A percentile compares a stretch with the other conserved stretches of the same genome.
These are phyloP conservation scores for Cladophialophora bantiana DNA, from an alignment of 2,329 filamentous ascomycete species.

Conservation along the genomic window DNA sequence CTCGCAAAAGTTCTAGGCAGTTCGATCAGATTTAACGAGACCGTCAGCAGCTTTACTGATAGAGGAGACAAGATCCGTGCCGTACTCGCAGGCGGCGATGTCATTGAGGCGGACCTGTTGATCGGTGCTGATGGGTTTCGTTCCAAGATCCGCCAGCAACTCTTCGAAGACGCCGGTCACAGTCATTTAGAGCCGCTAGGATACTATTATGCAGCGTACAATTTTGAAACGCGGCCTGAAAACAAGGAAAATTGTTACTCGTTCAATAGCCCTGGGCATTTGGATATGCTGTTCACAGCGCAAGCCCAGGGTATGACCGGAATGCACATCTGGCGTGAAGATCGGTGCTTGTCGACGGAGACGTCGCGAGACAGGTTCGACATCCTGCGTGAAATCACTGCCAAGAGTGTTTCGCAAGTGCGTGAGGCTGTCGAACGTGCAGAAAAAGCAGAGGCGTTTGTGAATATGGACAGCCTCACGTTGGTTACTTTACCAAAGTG, in stretches of 20 bases:
- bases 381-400: slow-evolving; percentile 17
- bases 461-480: slow-evolving; percentile 22
- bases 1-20: slow-evolving; percentile 17
- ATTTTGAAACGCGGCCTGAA: not conserved
- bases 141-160: slow-evolving; percentile 36
- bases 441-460: not conserved
- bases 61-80: slow-evolving; percentile 21
- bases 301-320: slow-evolving; percentile 16
- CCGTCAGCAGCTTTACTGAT: slow-evolving; percentile 14
- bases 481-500: slow-evolving; percentile 43
- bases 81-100: slow-evolving; percentile 17
- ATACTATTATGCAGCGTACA: slow-evolving; percentile 27
- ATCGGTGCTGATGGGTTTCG: slow-evolving; percentile 44
- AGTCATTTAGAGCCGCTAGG: slow-evolving; percentile 19
- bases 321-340: slow-evolving; percentile 26
- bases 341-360: not conserved
- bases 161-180: slow-evolving; percentile 10
- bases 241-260: slow-evolving; percentile 15
- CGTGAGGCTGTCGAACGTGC: slow-evolving; percentile 14
- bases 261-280: slow-evolving; percentile 17
- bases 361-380: slow-evolving; percentile 12
- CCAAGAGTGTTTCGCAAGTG: slow-evolving; percentile 3
- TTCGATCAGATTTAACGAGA: slow-evolving; percentile 23
- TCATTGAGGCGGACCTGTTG: slow-evolving; percentile 40
- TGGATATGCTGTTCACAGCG: slow-evolving; percentile 24